Percentiles rank a stretch among this genome's conserved stretches.
Evolutionary conservation across 1,139 yeast genomes (phyloP).

Genomic region (Entelexis paramagnoliae): DNA sequence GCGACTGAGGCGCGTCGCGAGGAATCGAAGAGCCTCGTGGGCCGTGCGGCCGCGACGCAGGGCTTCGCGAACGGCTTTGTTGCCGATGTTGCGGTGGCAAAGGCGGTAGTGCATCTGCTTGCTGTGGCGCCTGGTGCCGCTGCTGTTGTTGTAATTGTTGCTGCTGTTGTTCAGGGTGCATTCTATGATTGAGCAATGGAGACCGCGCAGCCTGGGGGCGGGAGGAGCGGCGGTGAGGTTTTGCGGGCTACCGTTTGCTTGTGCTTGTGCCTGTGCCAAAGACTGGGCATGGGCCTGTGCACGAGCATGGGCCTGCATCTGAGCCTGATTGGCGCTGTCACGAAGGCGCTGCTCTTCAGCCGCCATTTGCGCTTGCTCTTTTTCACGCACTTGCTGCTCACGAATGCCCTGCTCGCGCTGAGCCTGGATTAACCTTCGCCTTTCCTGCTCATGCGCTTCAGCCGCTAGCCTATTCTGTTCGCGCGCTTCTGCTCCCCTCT

Average conservation of each 20-base stretch:
- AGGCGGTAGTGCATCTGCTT: too few relatives aligned
- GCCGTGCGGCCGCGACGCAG: neutral
- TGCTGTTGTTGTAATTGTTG: neutral
- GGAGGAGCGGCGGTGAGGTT: constrained; percentile 14
- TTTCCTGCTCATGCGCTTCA: neutral
- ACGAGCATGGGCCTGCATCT: neutral
- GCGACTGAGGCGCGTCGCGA: neutral
- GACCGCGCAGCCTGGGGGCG: constrained; percentile 11
- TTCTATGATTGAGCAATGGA: constrained; percentile 12
- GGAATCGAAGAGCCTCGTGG: neutral
- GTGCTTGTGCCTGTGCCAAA: neutral
- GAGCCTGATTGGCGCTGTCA: neutral
- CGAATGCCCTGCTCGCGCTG: neutral
- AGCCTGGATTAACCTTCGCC: neutral
- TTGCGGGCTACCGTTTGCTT: neutral
- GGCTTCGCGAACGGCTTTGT: neutral
- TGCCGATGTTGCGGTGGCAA: neutral
- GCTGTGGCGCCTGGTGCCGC: neutral
- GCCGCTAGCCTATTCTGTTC: neutral
- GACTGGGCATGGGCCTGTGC: too few relatives aligned
- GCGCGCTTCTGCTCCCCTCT: neutral
- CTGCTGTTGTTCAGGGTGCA: neutral
- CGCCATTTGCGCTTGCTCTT: neutral
- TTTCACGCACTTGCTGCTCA: neutral
- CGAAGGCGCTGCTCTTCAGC: neutral